Evolutionary conservation across 2,329 filamentous ascomycete species (phyloP).

Genomic region (Talaromyces sp.): DNA sequence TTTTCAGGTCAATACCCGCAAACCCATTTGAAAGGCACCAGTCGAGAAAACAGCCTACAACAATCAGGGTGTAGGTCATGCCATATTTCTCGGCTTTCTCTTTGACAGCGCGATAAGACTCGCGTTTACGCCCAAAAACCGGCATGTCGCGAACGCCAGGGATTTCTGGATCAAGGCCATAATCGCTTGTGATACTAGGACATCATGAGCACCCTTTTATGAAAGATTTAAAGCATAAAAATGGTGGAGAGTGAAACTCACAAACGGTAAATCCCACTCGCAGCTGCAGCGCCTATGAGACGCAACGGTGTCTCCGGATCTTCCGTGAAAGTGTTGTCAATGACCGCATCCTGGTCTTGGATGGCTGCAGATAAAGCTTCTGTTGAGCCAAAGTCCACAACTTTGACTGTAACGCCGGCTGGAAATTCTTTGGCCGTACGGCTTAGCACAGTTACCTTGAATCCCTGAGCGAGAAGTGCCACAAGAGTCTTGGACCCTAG

Average conservation of each 20-base stretch:
- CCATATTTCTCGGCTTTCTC: conserved; percentile 20
- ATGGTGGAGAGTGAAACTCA: neutral
- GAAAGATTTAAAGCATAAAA: neutral
- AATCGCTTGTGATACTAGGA: conserved; percentile 23
- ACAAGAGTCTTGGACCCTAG: conserved; percentile 12
- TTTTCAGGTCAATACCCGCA: conserved; percentile 13
- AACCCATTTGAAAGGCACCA: conserved; percentile 22
- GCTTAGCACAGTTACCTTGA: conserved; percentile 24
- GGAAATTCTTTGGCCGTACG: conserved; percentile 22
- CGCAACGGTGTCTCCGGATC: conserved; percentile 21
- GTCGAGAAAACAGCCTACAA: conserved; percentile 22
- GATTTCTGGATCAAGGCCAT: conserved; percentile 24
- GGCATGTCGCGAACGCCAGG: conserved; percentile 24
- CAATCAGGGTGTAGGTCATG: conserved; percentile 22
- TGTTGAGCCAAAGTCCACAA: conserved; percentile 22
- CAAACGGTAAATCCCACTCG: conserved; percentile 22
- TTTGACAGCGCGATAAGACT: conserved; percentile 23
- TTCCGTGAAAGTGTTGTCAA: conserved; percentile 21
- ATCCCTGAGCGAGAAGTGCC: conserved; percentile 21
- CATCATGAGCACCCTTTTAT: neutral
- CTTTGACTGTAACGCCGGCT: conserved; percentile 16
- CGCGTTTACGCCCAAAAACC: conserved; percentile 24
- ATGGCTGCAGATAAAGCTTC: conserved; percentile 20
- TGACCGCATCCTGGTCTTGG: conserved; percentile 22
- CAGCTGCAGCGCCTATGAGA: conserved; percentile 22